A percentile compares a stretch with the other conserved stretches of the same genome.
Conservation (phyloP, 2,329 filamentous ascomycete species). For the Cladophialophora yegresii region DNA sequence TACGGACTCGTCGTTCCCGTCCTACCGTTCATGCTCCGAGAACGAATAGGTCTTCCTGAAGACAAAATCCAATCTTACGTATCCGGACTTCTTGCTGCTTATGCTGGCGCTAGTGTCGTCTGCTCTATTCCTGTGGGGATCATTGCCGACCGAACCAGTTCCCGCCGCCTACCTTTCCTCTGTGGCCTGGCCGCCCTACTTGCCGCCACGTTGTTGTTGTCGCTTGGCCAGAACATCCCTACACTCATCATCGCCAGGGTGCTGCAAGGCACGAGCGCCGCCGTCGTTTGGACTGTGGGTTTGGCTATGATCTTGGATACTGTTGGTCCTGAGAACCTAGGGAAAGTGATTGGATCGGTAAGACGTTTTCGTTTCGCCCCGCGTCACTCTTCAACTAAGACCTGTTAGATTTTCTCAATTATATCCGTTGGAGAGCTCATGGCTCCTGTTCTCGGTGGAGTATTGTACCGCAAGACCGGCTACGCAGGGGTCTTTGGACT, state of each 20-base stretch:
- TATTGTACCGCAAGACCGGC: slow-evolving; percentile 62
- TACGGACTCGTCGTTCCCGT: slow-evolving; percentile 62
- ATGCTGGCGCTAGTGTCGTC: slow-evolving; percentile 56
- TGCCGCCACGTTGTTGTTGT: slow-evolving; percentile 58
- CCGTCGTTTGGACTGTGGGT: slow-evolving; percentile 62
- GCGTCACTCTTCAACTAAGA: neutral
- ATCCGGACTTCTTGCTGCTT: slow-evolving; percentile 57
- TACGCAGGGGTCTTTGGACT: slow-evolving; percentile 62
- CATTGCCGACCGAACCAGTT: slow-evolving; percentile 56
- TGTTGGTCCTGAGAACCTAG: slow-evolving; percentile 58
- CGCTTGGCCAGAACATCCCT: slow-evolving; percentile 52
- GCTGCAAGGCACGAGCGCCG: slow-evolving; percentile 60
- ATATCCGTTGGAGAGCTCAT: slow-evolving; percentile 60
- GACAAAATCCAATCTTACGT: slow-evolving; percentile 55
- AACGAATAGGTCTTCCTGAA: slow-evolving; percentile 53
- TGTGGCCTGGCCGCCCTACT: slow-evolving; percentile 56
- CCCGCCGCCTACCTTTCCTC: slow-evolving; percentile 61
- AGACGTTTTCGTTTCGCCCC: slow-evolving; percentile 30
- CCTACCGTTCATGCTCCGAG: slow-evolving; percentile 59
- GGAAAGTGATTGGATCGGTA: slow-evolving; percentile 62
- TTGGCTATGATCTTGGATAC: slow-evolving; percentile 62
- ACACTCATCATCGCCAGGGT: slow-evolving; percentile 56
- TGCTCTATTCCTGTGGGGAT: slow-evolving; percentile 57
- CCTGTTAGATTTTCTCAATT: slow-evolving; percentile 57
- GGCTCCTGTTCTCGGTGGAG: slow-evolving; percentile 61